Evolutionary conservation across 345 rosid species (phyloP).

Genomic region (Passiflora organensis): DNA sequence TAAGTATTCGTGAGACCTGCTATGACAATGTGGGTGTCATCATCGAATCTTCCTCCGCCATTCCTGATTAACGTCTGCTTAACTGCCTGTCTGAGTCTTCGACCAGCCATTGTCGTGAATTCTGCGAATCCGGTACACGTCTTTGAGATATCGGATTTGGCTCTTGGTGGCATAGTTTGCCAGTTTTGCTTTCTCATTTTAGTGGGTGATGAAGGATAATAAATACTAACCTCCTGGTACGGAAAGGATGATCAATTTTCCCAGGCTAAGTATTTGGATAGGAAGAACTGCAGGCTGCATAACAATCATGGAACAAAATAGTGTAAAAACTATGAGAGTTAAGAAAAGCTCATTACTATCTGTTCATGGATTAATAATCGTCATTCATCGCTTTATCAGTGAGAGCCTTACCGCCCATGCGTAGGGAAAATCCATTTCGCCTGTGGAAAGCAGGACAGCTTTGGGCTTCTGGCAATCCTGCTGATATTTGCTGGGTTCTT

Average conservation of each 20-base stretch:
- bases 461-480: constrained; percentile 51
- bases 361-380: background rate
- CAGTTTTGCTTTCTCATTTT: background rate
- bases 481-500: constrained; percentile 50
- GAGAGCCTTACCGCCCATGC: constrained; percentile 58
- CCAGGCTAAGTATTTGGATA: constrained; percentile 49
- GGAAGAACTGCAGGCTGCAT: constrained; percentile 60
- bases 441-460: constrained; percentile 43
- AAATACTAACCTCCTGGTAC: constrained; percentile 55
- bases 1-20: constrained; percentile 60
- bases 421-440: constrained; percentile 53
- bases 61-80: constrained; percentile 41
- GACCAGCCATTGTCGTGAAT: constrained; percentile 57
- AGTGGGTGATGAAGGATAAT: background rate
- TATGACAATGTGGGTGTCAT: constrained; percentile 37
- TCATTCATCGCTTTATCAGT: no score
- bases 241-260: constrained; percentile 42
- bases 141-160: background rate
- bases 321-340: background rate
- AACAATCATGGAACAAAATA: background rate
- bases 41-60: constrained; percentile 41
- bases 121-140: constrained; percentile 29
- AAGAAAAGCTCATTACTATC: background rate
- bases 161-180: no score
- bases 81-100: constrained; percentile 52